Base-by-base conservation (phyloP, 306 rosid genomes). In the Cucumis hystrix region DNA sequence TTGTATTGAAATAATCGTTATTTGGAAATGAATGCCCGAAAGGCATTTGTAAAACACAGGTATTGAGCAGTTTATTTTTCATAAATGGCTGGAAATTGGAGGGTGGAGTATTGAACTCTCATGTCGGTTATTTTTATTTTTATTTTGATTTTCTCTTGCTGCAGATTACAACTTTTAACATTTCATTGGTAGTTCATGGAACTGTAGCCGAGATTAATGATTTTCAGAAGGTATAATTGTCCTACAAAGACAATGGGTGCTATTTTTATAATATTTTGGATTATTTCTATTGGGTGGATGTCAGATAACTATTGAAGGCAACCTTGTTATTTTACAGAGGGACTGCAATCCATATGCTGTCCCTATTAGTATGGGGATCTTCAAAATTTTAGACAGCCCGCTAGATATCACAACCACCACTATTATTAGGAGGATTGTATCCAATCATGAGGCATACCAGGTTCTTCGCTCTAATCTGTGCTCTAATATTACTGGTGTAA, bases 361-460 rank as follows among this genome's bases (percentile, higher is more conserved):
- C 83, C 97, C 98, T 51, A 92, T 94, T 74, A 90, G 88, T 86
- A 78, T 89, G 91, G 97, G 89, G 79, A 89, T 91, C 87, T 94
- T 94, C 84, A 84, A 86, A 87, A 61, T 93, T 83, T 79, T 93
- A 80, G 92, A 85, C 5, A 94, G 98, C 83, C 86, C 96, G 37
- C 75, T 90, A 71, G 97, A 88, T 82, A 80, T 90, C 80, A 94
- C 96, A 39, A 94, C 98, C 7, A 89, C 96, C 79, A 91, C 97
- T 4, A 94, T 94, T 86, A 91, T 94, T 82, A 87, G 81, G 80
- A 92, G 98, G 87, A 94, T 94, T 51, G 89, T 94, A 54, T 77
- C 95, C 55, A 94, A 94, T 83, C 95, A 94, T 45, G 97, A 94
- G 80, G 98, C 98, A 6, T 94, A 87, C 82, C 98, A 90, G 96